Percentiles rank a stretch among this genome's conserved stretches.
phyloP scores from a whole-genome alignment of 306 rosid species.

The Betula pendula region DNA sequence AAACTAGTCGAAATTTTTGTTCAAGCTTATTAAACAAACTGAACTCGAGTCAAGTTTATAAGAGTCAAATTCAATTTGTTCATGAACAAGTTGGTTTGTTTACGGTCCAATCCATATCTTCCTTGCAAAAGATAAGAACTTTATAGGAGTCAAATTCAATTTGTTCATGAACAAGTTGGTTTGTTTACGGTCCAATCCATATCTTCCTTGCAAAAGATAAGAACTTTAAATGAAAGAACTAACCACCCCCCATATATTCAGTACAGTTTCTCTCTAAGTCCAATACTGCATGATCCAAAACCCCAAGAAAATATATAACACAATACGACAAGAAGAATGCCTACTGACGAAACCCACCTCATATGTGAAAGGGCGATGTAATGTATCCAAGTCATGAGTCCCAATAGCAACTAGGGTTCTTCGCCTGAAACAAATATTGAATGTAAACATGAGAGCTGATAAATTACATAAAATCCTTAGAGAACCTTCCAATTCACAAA shows the following conservation, averaged over 20 bases:
- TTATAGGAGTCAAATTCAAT: too few relatives aligned
- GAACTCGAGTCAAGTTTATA: too few relatives aligned
- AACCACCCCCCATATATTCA: background rate
- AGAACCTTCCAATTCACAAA: background rate
- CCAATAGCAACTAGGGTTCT: slow-evolving; percentile 97
- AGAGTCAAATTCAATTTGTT: too few relatives aligned
- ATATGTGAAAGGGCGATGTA: slow-evolving; percentile 82
- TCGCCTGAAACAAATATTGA: slow-evolving; percentile 46
- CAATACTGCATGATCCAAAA: slow-evolving; percentile 6
- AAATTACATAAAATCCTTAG: slow-evolving; percentile 5
- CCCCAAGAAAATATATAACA: slow-evolving; percentile 13
- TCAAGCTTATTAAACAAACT: too few relatives aligned
- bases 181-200: too few relatives aligned
- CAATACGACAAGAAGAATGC: background rate
- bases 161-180: too few relatives aligned
- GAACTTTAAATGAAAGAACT: background rate
- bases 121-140: background rate
- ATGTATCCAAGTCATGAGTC: slow-evolving; percentile 88
- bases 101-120: background rate
- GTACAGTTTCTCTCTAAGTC: background rate
- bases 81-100: too few relatives aligned
- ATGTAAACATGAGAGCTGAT: slow-evolving; percentile 21
- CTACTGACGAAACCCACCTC: slow-evolving; percentile 58
- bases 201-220: background rate
- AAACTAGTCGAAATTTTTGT: too few relatives aligned